These are phyloP conservation scores for Apium graveolens DNA, from an alignment of 129 eudicot species.

Conservation along the genomic window DNA sequence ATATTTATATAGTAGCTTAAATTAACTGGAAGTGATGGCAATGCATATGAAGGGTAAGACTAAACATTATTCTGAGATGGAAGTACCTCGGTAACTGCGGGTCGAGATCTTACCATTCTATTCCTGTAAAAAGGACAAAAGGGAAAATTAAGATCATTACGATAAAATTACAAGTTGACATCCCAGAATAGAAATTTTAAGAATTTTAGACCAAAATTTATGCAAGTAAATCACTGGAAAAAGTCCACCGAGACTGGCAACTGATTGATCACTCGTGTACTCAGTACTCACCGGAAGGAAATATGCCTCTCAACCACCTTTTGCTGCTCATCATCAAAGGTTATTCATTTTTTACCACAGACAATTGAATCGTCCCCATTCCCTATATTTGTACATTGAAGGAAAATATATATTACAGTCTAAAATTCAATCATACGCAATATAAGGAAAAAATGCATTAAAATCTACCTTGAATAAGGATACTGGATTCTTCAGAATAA, in stretches of 20 bases:
- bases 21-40: neutral
- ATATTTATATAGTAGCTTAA: neutral
- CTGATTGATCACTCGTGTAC: neutral
- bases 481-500: slow-evolving; percentile 30
- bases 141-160: neutral
- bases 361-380: slow-evolving; percentile 28
- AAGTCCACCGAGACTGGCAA: neutral
- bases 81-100: neutral
- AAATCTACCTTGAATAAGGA: slow-evolving; percentile 58
- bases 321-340: slow-evolving; percentile 45
- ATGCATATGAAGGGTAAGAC: neutral
- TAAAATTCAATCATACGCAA: slow-evolving; percentile 2
- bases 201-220: neutral
- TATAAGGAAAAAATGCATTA: neutral
- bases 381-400: slow-evolving; percentile 41
- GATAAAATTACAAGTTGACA: neutral
- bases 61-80: neutral
- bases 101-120: neutral
- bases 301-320: slow-evolving; percentile 39
- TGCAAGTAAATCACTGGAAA: neutral
- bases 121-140: neutral
- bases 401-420: neutral
- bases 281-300: slow-evolving; percentile 30
- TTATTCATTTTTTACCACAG: slow-evolving; percentile 48
- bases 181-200: neutral